Conservation (phyloP, 108 stramenopile genomes). For the Schizochytrium sp. region DNA sequence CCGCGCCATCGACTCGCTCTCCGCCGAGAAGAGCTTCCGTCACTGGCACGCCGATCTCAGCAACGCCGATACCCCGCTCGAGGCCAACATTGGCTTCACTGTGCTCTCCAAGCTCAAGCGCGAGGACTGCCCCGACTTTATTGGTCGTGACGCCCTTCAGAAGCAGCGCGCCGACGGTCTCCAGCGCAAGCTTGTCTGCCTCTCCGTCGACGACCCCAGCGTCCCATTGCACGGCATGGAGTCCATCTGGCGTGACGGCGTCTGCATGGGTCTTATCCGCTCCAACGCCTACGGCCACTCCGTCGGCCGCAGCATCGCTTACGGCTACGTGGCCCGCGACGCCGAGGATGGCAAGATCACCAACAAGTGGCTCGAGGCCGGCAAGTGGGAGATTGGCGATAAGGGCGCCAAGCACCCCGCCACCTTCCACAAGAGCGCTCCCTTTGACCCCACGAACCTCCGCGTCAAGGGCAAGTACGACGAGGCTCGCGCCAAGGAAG, state of each 20-base stretch:
- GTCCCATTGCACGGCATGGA: slow-evolving; percentile 22
- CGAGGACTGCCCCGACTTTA: slow-evolving; percentile 8
- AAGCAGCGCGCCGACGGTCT: slow-evolving; percentile 18
- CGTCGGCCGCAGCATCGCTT: slow-evolving; percentile 13
- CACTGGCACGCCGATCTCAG: slow-evolving; percentile 32
- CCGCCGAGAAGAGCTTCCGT: slow-evolving; percentile 33
- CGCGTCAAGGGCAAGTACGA: slow-evolving; percentile 10
- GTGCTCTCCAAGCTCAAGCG: slow-evolving; percentile 26
- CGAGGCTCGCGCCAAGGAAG: neutral
- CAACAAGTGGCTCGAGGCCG: slow-evolving; percentile 18
- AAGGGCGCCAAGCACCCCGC: neutral
- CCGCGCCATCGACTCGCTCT: slow-evolving; percentile 26
- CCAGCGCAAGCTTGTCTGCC: slow-evolving; percentile 15
- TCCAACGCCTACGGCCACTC: slow-evolving; percentile 26
- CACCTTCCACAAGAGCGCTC: neutral
- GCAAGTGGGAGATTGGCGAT: slow-evolving; percentile 20
- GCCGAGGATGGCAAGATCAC: neutral
- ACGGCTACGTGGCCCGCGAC: slow-evolving; percentile 21
- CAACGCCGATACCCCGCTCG: slow-evolving; percentile 32
- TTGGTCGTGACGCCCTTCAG: neutral
- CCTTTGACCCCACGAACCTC: slow-evolving; percentile 6
- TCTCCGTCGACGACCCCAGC: neutral
- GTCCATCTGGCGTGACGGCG: slow-evolving; percentile 22
- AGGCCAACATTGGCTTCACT: slow-evolving; percentile 37
- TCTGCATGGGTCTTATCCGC: neutral